Evolutionary conservation across 129 eudicot species (phyloP), one percentile per base, ranked within the genome.

Genomic region (Lonicera japonica): DNA sequence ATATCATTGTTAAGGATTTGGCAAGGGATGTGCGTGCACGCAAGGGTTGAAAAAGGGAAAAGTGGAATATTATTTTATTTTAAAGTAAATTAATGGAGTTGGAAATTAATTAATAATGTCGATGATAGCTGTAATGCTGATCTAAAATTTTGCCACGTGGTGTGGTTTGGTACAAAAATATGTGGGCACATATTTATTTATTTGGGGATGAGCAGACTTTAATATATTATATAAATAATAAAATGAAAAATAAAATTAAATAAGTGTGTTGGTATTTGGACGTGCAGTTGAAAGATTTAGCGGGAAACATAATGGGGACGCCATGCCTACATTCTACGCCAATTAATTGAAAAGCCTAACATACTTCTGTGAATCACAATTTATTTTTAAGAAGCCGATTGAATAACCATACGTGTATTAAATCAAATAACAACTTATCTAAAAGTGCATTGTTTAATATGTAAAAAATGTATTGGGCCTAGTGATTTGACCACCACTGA

Each of bases 21-120:
- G 56, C n/a, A 11, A 61, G 39, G 52, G 41, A 22, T 45, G 53
- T 63, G 70, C 64, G 65, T 71, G 70, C 76, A 63, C 76, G 58
- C 62, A 48, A 38, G 67, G 38, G 61, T 50, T 60, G 67, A 69
- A 69, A 69, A 22, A 22, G 8, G 56, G 52, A 11, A 4, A 12
- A n/a, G 2, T 1, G 1, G 5, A 11, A n/a, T 10, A 15, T 5
- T 45, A 45, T 10, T 45, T 45, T 25, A 60, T 15, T n/a, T n/a
- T 15, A 13, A 24, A 48, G 0, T 24, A 17, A n/a, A n/a, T 23
- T 53, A 29, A 46, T 19, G 21, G 41, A 9, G 13, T 15, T 13
- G 11, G 1, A 38, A 11, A 10, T 13, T 25, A 46, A 22, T 18
- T 21, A 0, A 39, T 11, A n/a, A n/a, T 51, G 59, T 60, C 61